Evolutionary conservation across 2,329 filamentous ascomycete species (phyloP).

Genomic region (Trichoderma sp.): DNA sequence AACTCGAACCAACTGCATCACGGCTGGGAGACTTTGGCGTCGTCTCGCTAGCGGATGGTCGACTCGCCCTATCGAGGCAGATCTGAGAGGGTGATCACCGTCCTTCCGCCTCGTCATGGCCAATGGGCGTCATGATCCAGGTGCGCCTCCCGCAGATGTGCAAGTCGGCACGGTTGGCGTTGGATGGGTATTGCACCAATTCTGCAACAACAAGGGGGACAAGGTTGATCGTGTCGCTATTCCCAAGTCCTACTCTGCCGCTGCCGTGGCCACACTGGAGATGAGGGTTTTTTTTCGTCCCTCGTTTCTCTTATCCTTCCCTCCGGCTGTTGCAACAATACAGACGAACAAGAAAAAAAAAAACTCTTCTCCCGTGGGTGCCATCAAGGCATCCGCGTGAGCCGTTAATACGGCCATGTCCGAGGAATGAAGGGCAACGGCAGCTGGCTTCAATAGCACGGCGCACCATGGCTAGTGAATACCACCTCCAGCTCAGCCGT

Average conservation of each 20-base stretch:
- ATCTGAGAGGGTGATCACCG: conserved; percentile 13
- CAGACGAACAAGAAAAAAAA: background rate
- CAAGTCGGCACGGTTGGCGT: background rate
- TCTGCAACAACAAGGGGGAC: conserved; percentile 11
- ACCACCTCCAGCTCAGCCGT: conserved; percentile 1
- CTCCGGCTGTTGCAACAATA: conserved; percentile 4
- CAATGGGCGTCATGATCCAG: conserved; percentile 3
- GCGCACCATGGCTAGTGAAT: conserved; percentile 12
- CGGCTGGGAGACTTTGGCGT: conserved; percentile 3
- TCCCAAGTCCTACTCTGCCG: conserved; percentile 11
- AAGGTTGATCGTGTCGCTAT: background rate
- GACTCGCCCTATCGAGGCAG: conserved; percentile 14
- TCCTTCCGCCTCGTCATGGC: conserved; percentile 11
- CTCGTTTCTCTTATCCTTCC: background rate
- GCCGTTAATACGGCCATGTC: conserved; percentile 8
- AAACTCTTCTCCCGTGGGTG: background rate
- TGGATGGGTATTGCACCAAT: conserved; percentile 2
- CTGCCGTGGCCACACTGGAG: conserved; percentile 2
- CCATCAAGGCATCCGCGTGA: conserved; percentile 4
- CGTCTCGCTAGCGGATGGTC: background rate
- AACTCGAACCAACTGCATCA: conserved; percentile 5
- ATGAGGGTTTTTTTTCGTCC: background rate
- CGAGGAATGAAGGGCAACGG: background rate
- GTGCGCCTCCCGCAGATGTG: conserved; percentile 7
- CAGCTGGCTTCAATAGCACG: background rate